These are phyloP conservation scores for Cicer yamashitae DNA, from an alignment of 306 rosid genomes.

Conservation along the genomic window DNA sequence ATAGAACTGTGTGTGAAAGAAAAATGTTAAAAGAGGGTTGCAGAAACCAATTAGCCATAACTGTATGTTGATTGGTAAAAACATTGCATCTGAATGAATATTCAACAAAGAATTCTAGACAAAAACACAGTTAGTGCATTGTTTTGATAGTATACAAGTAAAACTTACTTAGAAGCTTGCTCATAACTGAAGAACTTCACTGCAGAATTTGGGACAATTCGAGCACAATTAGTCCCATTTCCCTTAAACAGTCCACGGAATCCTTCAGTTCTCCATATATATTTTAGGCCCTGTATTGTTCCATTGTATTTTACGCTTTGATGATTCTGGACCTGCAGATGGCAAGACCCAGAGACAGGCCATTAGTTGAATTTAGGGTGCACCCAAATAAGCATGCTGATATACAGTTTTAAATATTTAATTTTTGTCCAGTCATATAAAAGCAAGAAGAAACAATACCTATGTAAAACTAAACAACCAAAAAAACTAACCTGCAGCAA, in stretches of 20 bases:
- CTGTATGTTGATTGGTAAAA: constrained; percentile 15
- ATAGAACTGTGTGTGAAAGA: constrained; percentile 19
- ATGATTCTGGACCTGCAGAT: constrained; percentile 88
- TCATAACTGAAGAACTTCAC: constrained; percentile 99
- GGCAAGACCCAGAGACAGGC: constrained; percentile 16
- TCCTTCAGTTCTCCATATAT: constrained; percentile 97
- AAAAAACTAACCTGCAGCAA: constrained; percentile 80
- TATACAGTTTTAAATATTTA: background rate
- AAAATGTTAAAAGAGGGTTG: constrained; percentile 1
- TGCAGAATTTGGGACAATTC: constrained; percentile 95
- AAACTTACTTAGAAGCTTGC: constrained; percentile 90
- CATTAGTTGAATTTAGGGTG: constrained; percentile 20
- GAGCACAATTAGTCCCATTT: constrained; percentile 97
- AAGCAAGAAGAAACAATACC: constrained; percentile 19
- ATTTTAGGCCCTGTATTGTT: constrained; percentile 89
- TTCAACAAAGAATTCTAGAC: constrained; percentile 14
- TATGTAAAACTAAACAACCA: constrained; percentile 13
- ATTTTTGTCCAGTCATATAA: background rate
- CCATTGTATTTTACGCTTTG: constrained; percentile 92
- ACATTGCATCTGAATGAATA: constrained; percentile 24
- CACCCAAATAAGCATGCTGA: constrained; percentile 23
- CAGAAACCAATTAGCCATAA: constrained; percentile 29
- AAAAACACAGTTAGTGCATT: constrained; percentile 2
- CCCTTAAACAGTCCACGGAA: constrained; percentile 94
- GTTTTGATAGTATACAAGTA: constrained; percentile 12